Conservation (phyloP, 352 stramenopile species). For the Phytophthora foliorum region DNA sequence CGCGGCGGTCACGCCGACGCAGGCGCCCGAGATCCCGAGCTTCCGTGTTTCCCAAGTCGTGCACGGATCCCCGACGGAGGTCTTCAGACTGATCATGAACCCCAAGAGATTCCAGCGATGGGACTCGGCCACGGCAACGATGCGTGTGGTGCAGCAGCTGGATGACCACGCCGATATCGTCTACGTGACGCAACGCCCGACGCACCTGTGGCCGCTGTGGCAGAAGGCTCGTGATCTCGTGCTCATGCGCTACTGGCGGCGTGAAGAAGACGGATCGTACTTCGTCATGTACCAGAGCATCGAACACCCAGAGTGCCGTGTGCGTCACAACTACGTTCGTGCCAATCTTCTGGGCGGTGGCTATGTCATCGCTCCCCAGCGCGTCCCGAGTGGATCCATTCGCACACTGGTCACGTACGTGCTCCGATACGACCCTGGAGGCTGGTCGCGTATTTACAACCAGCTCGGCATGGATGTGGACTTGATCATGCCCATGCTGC, state of each 20-base stretch:
- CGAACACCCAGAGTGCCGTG: slow-evolving; percentile 85
- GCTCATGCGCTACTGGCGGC: slow-evolving; percentile 90
- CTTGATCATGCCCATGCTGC: slow-evolving; percentile 87
- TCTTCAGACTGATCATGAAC: slow-evolving; percentile 90
- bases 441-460: slow-evolving; percentile 87
- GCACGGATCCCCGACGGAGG: slow-evolving; percentile 83
- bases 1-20: slow-evolving; percentile 73
- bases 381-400: slow-evolving; percentile 78
- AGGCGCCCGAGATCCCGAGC: slow-evolving; percentile 84
- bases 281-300: slow-evolving; percentile 94
- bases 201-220: slow-evolving; percentile 88
- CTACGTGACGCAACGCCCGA: slow-evolving; percentile 88
- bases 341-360: slow-evolving; percentile 81
- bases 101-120: slow-evolving; percentile 84
- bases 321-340: slow-evolving; percentile 90
- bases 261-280: slow-evolving; percentile 90
- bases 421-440: slow-evolving; percentile 82
- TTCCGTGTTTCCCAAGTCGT: slow-evolving; percentile 89
- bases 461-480: slow-evolving; percentile 92
- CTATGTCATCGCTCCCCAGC: slow-evolving; percentile 89
- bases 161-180: slow-evolving; percentile 92
- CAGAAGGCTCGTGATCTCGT: slow-evolving; percentile 89
- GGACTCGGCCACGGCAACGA: slow-evolving; percentile 81
- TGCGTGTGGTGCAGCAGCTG: slow-evolving; percentile 88
- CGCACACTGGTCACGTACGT: slow-evolving; percentile 87